Percentiles rank a stretch among this genome's conserved stretches.
These are phyloP conservation scores for Trypanosoma rangeli DNA, from an alignment of 208 protist species.

Conservation along the genomic window DNA sequence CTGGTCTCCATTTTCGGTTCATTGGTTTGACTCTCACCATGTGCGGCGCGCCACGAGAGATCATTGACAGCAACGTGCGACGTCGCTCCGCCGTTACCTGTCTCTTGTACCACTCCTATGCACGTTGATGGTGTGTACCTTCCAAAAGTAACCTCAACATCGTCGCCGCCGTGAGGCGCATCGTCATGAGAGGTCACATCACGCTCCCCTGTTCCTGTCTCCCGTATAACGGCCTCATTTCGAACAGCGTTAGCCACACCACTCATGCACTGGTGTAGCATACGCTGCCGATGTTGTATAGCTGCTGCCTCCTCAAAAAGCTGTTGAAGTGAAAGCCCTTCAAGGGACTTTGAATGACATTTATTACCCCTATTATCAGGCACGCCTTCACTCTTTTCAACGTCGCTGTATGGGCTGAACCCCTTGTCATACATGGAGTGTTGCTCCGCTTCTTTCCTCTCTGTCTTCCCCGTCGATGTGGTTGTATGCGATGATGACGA, in stretches of 20 bases:
- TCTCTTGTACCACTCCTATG: not conserved
- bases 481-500: conserved; percentile 1
- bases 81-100: not conserved
- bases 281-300: conserved; percentile 53
- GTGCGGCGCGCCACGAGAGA: not conserved
- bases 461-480: not conserved
- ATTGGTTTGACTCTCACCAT: not conserved
- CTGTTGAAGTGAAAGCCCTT: conserved; percentile 59
- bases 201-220: not conserved
- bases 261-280: conserved; percentile 42
- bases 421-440: conserved; percentile 22
- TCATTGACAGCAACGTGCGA: not conserved
- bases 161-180: not conserved
- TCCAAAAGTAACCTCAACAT: not conserved
- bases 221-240: not conserved
- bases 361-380: not conserved
- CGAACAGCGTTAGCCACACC: not conserved
- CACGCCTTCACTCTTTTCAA: not conserved
- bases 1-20: not conserved
- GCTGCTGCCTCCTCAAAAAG: conserved; percentile 71
- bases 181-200: not conserved
- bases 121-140: not conserved
- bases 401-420: conserved; percentile 9
- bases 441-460: not conserved
- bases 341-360: not conserved